Conservation (phyloP, 225 moss, liverwort and hornwort genomes). For the Marchantia paleacea region DNA sequence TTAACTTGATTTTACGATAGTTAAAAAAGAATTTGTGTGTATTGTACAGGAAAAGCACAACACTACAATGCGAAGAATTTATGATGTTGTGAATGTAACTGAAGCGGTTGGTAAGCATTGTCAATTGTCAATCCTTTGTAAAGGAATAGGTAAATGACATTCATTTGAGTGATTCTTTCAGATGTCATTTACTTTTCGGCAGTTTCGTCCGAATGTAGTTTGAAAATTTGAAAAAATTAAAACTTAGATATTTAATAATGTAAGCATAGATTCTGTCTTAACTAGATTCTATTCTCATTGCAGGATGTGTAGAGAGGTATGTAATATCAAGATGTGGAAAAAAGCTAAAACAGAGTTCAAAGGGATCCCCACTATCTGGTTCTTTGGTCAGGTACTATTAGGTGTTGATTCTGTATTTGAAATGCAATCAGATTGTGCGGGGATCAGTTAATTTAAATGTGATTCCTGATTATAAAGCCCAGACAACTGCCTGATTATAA, state of each 20-base stretch:
- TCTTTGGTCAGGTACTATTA: neutral
- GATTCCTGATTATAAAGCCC: neutral
- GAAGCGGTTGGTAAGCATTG: constrained; percentile 30
- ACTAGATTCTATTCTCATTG: neutral
- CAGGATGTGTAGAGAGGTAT: neutral
- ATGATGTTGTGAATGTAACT: constrained; percentile 43
- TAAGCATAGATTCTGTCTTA: too few species aligned
- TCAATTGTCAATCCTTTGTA: neutral
- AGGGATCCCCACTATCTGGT: constrained; percentile 1
- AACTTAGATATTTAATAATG: too few species aligned
- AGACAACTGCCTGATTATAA: neutral
- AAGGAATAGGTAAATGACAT: neutral
- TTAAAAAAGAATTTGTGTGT: too few species aligned
- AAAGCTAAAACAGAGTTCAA: neutral
- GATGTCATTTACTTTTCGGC: too few species aligned
- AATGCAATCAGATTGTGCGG: neutral
- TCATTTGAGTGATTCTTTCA: neutral
- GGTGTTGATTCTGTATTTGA: neutral
- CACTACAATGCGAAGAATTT: constrained; percentile 40
- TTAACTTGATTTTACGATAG: neutral
- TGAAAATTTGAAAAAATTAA: too few species aligned
- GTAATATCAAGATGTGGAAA: neutral
- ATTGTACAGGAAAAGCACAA: constrained; percentile 40
- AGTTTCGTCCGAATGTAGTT: too few species aligned
- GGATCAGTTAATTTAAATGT: neutral